Conservation (phyloP, 805 yeast genomes). For the Kodamaea lidongshanica region DNA sequence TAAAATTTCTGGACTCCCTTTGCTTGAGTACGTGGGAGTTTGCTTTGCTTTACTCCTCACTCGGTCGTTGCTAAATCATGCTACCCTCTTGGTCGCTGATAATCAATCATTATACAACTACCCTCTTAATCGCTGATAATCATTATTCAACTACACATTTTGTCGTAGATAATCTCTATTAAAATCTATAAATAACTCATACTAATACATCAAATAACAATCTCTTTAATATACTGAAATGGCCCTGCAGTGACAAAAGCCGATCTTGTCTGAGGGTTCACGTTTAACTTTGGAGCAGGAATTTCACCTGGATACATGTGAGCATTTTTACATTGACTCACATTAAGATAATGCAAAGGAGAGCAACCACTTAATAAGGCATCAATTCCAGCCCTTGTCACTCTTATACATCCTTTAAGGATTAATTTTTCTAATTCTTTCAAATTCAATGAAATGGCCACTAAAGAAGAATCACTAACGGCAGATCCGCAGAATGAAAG, state of each 20-base stretch:
- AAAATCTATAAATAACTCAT: too few species aligned
- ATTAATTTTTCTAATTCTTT: conserved; percentile 42
- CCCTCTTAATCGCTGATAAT: too few species aligned
- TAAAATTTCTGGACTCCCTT: too few species aligned
- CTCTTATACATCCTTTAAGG: conserved; percentile 68
- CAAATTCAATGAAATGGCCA: conserved; percentile 53
- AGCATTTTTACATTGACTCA: conserved; percentile 69
- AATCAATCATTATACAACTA: too few species aligned
- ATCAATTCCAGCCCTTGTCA: conserved; percentile 73
- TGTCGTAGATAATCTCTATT: too few species aligned
- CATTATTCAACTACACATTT: too few species aligned
- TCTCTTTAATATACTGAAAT: conserved; percentile 50
- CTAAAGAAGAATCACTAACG: conserved; percentile 63
- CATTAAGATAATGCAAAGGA: conserved; percentile 47
- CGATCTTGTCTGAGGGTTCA: conserved; percentile 46
- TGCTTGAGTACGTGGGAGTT: too few species aligned
- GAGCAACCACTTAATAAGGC: conserved; percentile 52
- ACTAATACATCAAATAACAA: conserved; percentile 36
- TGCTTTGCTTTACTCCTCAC: too few species aligned
- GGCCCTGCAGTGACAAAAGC: conserved; percentile 55
- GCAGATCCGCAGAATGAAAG: conserved; percentile 75
- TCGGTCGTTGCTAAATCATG: too few species aligned
- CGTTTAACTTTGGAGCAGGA: conserved; percentile 49
- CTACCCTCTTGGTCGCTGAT: too few species aligned
- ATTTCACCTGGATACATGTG: conserved; percentile 56